A percentile compares a stretch with the other conserved stretches of the same genome.
These are phyloP conservation scores for Fusarium floridanum DNA, from an alignment of 2,329 filamentous ascomycete species.

Conservation along the genomic window DNA sequence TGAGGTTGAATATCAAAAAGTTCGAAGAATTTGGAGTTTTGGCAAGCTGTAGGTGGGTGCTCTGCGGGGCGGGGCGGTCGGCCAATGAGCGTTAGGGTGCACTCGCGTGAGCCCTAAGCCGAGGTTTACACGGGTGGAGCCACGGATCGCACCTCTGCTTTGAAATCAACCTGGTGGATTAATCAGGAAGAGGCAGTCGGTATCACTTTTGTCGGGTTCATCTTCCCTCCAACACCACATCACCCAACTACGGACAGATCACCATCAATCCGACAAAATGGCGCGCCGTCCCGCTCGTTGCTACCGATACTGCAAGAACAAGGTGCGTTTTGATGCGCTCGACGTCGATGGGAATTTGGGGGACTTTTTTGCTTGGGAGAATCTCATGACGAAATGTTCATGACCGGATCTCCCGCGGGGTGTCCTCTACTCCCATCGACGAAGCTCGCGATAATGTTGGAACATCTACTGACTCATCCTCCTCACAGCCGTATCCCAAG, in stretches of 20 bases:
- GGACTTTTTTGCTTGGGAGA: slow-evolving; percentile 11
- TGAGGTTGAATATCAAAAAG: slow-evolving; percentile 45
- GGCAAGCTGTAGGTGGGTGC: slow-evolving; percentile 32
- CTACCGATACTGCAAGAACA: slow-evolving; percentile 99
- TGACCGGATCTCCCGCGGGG: slow-evolving; percentile 6
- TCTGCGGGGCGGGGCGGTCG: slow-evolving; percentile 41
- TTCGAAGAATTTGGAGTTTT: slow-evolving; percentile 43
- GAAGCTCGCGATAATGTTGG: slow-evolving; percentile 6
- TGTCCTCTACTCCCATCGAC: slow-evolving; percentile 8
- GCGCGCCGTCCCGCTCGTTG: slow-evolving; percentile 99
- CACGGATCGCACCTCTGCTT: slow-evolving; percentile 55
- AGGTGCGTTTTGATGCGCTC: slow-evolving; percentile 73
- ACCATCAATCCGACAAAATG: slow-evolving; percentile 84
- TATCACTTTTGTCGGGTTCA: slow-evolving; percentile 46
- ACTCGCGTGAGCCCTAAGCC: slow-evolving; percentile 54
- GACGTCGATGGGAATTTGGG: slow-evolving; percentile 24
- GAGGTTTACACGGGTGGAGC: slow-evolving; percentile 53
- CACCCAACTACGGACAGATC: slow-evolving; percentile 54
- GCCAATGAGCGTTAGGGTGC: slow-evolving; percentile 46
- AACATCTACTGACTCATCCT: slow-evolving; percentile 33
- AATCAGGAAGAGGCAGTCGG: slow-evolving; percentile 48
- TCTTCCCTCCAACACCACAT: slow-evolving; percentile 54
- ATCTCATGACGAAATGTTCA: slow-evolving; percentile 27
- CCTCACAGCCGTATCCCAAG: slow-evolving; percentile 90
- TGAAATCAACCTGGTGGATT: slow-evolving; percentile 64